A percentile compares a stretch with the other conserved stretches of the same genome.
Conservation (phyloP, 2,329 filamentous ascomycete species). For the Mollisia scopiformis region DNA sequence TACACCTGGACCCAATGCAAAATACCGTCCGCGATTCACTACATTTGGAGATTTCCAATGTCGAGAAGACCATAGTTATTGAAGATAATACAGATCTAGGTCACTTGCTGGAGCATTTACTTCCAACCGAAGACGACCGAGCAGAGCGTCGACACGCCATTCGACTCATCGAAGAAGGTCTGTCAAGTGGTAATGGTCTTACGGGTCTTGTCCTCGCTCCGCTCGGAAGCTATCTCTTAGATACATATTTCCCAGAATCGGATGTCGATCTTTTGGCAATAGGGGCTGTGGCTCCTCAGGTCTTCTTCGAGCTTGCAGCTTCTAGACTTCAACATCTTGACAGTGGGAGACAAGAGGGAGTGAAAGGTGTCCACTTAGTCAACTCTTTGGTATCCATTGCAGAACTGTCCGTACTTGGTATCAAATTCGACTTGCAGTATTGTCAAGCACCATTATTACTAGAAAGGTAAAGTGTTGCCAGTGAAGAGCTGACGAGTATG, state of each 20-base stretch:
- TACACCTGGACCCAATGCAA: constrained; percentile 40
- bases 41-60: too few relatives aligned
- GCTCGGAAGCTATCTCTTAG: constrained; percentile 62
- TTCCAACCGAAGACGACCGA: constrained; percentile 52
- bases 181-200: constrained; percentile 40
- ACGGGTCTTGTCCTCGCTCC: constrained; percentile 35
- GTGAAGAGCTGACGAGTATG: neutral
- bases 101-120: constrained; percentile 40
- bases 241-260: constrained; percentile 61
- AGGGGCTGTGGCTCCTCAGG: constrained; percentile 12
- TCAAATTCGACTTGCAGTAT: constrained; percentile 69
- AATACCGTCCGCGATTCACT: too few relatives aligned
- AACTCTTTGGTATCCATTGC: constrained; percentile 54
- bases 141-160: constrained; percentile 47
- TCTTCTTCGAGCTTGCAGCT: constrained; percentile 18
- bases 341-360: neutral
- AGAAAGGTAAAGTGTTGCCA: constrained; percentile 42
- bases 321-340: constrained; percentile 2
- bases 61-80: neutral
- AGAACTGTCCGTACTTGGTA: constrained; percentile 59
- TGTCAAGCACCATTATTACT: constrained; percentile 60
- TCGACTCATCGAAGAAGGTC: constrained; percentile 44
- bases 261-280: constrained; percentile 70
- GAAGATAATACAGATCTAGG: constrained; percentile 31
- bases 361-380: constrained; percentile 54